Evolutionary conservation across 2,329 filamentous ascomycete genomes (phyloP), one percentile per base, ranked within the genome.

Genomic region (Penicillium griseofulvum): DNA sequence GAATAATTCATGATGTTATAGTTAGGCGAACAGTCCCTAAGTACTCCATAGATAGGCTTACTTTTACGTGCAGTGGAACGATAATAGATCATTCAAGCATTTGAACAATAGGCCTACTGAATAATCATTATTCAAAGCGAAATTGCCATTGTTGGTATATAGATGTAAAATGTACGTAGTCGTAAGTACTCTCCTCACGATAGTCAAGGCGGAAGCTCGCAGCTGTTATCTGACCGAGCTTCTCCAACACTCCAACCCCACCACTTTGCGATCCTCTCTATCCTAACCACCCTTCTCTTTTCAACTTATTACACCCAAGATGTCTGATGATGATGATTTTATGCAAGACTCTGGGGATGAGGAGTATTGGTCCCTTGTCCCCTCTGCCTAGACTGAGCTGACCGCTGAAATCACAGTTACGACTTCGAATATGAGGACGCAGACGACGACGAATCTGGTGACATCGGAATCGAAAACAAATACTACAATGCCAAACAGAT

Each of bases 401-500:
- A 72, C 71, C 44, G 38, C 36, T 52, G 36, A 31, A 16, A 50
- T 26, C 28, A 34, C 54, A 90, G 88, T 68, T 91, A 97, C 71
- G 94, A 97, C 76, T 97, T 97, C 73, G 93, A 97, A 70, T 97
- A 97, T 75, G 93, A 97, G 72, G 94, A 91, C 66, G 91, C 91
- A 62, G 91, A 96, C 54, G 91, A 94, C 46, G 90, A 95, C 41
- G 88, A 96, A 55, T 86, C 84, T 31, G 91, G 87, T 55, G 91
- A 97, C 72, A 89, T 97, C 66, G 91, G 93, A 64, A 95, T 97
- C 72, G 94, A 99, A 74, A 99, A 99, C 80, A 97, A 96, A 78
- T 99, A 99, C 80, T 99, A 97, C 82, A 97, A 97, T 76, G 94
- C 94, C 41, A 99, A 99, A 77, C 93, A 97, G 78, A 87, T 96